Conservation (phyloP, 306 rosid genomes). For the Mucuna pruriens region DNA sequence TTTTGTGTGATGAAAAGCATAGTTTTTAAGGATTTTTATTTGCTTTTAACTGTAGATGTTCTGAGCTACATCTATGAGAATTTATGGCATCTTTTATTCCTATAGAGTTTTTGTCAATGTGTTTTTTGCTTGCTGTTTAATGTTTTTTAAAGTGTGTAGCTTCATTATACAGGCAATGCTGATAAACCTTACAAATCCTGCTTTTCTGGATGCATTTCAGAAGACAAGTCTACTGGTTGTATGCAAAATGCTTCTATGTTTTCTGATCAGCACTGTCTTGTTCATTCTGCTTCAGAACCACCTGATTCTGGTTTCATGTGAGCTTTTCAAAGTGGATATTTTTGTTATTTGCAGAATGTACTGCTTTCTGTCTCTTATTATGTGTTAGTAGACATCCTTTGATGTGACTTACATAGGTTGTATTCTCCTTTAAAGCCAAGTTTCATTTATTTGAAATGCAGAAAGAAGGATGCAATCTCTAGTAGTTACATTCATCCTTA, state of each 20-base stretch:
- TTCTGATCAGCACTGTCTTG: constrained; percentile 50
- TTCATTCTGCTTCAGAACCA: constrained; percentile 43
- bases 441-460: constrained; percentile 46
- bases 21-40: not conserved
- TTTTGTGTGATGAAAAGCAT: not conserved
- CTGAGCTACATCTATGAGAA: not conserved
- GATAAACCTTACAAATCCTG: constrained; percentile 46
- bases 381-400: constrained; percentile 24
- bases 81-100: constrained; percentile 4
- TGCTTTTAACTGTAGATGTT: constrained; percentile 7
- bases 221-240: constrained; percentile 42
- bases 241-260: constrained; percentile 43
- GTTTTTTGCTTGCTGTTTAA: constrained; percentile 4
- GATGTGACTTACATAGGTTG: constrained; percentile 12
- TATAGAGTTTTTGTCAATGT: constrained; percentile 1
- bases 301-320: constrained; percentile 53
- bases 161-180: constrained; percentile 56
- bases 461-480: constrained; percentile 55
- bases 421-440: constrained; percentile 24
- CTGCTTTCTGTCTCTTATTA: constrained; percentile 32
- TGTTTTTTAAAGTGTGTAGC: constrained; percentile 23
- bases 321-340: constrained; percentile 46
- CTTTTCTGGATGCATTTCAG: constrained; percentile 45
- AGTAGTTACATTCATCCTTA: constrained; percentile 69
- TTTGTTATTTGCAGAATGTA: constrained; percentile 29